phyloP scores from a whole-genome alignment of 2,329 filamentous ascomycete genomes.

The Gyromitra esculenta region DNA sequence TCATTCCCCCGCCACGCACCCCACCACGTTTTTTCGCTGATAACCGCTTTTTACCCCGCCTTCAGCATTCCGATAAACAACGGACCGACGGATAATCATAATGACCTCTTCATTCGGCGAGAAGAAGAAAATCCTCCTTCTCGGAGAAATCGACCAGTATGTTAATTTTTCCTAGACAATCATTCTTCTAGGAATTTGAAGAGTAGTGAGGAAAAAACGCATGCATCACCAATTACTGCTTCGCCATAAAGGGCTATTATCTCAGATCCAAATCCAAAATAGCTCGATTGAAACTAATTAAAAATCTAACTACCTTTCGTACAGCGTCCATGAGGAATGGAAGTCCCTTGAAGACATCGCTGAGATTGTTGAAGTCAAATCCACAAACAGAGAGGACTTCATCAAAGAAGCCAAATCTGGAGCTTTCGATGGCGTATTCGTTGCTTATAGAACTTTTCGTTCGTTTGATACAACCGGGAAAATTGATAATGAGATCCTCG shows the following conservation, averaged over 20 bases:
- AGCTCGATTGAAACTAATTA: slow-evolving; percentile 30
- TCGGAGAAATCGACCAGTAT: slow-evolving; percentile 73
- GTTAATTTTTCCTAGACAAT: slow-evolving; percentile 58
- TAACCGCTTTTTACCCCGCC: slow-evolving; percentile 26
- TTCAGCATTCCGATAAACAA: slow-evolving; percentile 14
- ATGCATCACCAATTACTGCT: slow-evolving; percentile 9
- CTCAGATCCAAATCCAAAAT: slow-evolving; percentile 28
- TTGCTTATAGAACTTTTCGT: slow-evolving; percentile 76
- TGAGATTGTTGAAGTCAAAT: slow-evolving; percentile 71
- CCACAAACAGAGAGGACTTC: slow-evolving; percentile 73
- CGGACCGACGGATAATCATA: slow-evolving; percentile 34
- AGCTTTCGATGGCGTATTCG: slow-evolving; percentile 71
- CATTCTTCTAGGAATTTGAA: background rate
- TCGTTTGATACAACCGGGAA: slow-evolving; percentile 73
- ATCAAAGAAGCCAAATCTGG: slow-evolving; percentile 73
- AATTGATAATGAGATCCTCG: slow-evolving; percentile 76
- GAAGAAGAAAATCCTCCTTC: slow-evolving; percentile 69
- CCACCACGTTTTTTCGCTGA: slow-evolving; percentile 13
- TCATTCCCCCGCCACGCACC: background rate
- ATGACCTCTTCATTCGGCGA: slow-evolving; percentile 24
- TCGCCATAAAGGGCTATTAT: slow-evolving; percentile 4
- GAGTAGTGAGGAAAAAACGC: background rate
- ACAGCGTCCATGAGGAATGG: slow-evolving; percentile 74
- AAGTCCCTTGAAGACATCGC: slow-evolving; percentile 70
- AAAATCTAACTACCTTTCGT: slow-evolving; percentile 25